Conservation (phyloP, 2,329 filamentous ascomycete species). For the Paecilomyces sp. region DNA sequence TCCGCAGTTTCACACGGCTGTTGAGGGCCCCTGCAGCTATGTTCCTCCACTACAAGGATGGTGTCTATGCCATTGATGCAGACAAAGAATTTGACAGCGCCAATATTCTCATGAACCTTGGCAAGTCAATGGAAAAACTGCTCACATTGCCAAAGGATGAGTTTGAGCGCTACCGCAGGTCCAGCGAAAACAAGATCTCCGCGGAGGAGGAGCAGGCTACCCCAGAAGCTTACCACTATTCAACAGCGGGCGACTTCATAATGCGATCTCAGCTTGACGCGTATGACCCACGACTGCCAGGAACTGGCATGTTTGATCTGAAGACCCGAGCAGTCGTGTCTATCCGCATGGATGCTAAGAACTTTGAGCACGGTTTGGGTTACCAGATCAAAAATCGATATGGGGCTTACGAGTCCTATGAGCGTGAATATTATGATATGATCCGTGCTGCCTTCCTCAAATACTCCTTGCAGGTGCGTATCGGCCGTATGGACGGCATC, state of each 20-base stretch:
- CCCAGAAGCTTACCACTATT: constrained; percentile 80
- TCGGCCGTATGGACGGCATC: constrained; percentile 97
- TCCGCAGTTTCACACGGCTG: constrained; percentile 63
- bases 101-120: constrained; percentile 83
- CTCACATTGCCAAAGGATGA: constrained; percentile 75
- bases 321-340: constrained; percentile 91
- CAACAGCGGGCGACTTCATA: constrained; percentile 76
- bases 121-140: constrained; percentile 94
- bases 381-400: constrained; percentile 76
- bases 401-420: constrained; percentile 83
- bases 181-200: constrained; percentile 59
- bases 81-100: constrained; percentile 85
- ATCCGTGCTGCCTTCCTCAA: constrained; percentile 90
- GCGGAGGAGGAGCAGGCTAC: constrained; percentile 61
- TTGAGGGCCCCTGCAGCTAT: constrained; percentile 68
- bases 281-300: constrained; percentile 75
- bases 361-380: constrained; percentile 67
- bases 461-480: constrained; percentile 91
- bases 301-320: constrained; percentile 89
- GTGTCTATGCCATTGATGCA: constrained; percentile 87
- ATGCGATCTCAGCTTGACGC: constrained; percentile 95
- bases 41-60: constrained; percentile 75
- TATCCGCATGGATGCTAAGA: constrained; percentile 75
- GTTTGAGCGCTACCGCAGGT: constrained; percentile 75
- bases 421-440: constrained; percentile 96